phyloP scores from a whole-genome alignment of 495 filamentous ascomycete species.

The Margaritispora aquatica region DNA sequence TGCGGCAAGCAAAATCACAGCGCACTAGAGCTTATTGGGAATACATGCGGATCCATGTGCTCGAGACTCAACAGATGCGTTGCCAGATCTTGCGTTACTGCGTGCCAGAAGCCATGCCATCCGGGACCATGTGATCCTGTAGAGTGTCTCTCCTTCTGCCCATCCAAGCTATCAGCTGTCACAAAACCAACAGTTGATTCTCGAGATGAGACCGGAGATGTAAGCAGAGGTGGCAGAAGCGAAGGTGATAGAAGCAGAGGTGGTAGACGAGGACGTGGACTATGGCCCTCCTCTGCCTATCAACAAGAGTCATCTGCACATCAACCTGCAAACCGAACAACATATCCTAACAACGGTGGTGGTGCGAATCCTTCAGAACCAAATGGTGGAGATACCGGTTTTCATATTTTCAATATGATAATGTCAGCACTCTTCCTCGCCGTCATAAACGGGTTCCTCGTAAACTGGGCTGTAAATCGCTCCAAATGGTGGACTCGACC shows the following conservation, averaged over 20 bases:
- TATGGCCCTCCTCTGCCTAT: too few species aligned
- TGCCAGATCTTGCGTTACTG: not conserved
- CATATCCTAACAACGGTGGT: too few species aligned
- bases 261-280: too few species aligned
- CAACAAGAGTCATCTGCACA: too few species aligned
- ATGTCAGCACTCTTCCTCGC: not conserved
- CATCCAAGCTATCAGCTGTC: not conserved
- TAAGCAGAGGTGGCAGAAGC: too few species aligned
- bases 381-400: too few species aligned
- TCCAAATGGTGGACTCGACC: not conserved
- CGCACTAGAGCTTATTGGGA: not conserved
- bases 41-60: not conserved
- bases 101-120: not conserved
- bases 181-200: too few species aligned
- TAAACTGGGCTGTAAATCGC: not conserved
- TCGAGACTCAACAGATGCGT: not conserved
- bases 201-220: too few species aligned
- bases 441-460: not conserved
- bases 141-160: not conserved
- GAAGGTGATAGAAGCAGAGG: too few species aligned
- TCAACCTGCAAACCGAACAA: too few species aligned
- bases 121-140: not conserved
- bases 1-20: not conserved
- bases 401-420: too few species aligned
- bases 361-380: too few species aligned